Conservation (phyloP, 176 grass and related monocot species). For the Puya raimondii region DNA sequence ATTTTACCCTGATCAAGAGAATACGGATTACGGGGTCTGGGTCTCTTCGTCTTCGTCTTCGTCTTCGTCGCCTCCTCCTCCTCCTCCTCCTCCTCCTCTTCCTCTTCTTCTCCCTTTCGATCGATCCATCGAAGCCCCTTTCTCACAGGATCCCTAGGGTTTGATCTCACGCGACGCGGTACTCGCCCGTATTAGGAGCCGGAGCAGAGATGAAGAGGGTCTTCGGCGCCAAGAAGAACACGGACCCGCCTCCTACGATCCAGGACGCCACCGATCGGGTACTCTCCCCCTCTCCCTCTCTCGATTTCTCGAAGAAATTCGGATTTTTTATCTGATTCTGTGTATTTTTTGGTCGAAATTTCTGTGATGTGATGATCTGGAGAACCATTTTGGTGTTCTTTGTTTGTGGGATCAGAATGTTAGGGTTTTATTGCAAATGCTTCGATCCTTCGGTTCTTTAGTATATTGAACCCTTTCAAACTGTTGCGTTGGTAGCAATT, state of each 20-base stretch:
- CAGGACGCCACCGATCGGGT: slow-evolving; percentile 85
- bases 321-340: neutral
- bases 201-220: slow-evolving; percentile 73
- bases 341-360: neutral
- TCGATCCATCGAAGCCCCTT: slow-evolving; percentile 9
- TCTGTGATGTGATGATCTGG: neutral
- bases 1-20: neutral
- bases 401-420: neutral
- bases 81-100: neutral
- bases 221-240: slow-evolving; percentile 83
- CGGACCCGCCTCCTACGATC: slow-evolving; percentile 67
- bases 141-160: neutral
- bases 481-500: no score
- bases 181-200: neutral
- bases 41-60: neutral
- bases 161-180: neutral
- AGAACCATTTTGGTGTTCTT: neutral
- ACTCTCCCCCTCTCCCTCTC: neutral
- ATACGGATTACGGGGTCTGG: no score
- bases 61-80: neutral
- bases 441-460: neutral
- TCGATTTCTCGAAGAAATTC: neutral
- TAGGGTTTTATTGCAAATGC: neutral
- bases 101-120: neutral
- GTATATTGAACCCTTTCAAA: no score